These are phyloP conservation scores for Talaromyces sp. DNA, from an alignment of 2,329 filamentous ascomycete species.

Conservation along the genomic window DNA sequence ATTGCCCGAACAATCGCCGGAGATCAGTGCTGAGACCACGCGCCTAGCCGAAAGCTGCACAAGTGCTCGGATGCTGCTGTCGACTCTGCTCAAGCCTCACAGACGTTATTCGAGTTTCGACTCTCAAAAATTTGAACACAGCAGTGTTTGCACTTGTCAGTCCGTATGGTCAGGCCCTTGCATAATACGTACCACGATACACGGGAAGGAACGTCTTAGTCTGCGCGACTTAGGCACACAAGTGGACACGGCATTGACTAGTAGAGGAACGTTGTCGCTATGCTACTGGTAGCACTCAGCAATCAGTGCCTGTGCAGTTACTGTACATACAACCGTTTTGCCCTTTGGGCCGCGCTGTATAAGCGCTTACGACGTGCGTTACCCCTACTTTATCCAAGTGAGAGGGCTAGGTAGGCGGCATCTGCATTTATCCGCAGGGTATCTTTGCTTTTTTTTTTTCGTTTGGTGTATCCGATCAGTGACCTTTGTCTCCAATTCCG, in stretches of 20 bases:
- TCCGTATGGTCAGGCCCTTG: constrained; percentile 1
- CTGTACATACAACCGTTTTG: no score
- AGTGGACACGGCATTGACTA: not conserved
- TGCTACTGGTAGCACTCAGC: constrained; percentile 3
- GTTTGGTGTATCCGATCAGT: not conserved
- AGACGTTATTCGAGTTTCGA: not conserved
- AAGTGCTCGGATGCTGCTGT: not conserved
- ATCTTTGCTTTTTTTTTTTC: not conserved
- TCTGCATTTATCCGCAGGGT: not conserved
- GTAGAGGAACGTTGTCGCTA: constrained; percentile 1
- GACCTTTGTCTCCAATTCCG: not conserved
- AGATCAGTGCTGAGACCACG: not conserved
- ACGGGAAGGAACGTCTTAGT: not conserved
- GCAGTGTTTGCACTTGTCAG: not conserved
- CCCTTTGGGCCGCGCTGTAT: not conserved
- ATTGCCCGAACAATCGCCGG: not conserved
- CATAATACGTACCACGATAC: constrained; percentile 1
- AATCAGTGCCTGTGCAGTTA: not conserved
- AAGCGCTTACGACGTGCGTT: not conserved
- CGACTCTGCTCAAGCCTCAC: not conserved
- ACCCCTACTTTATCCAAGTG: not conserved
- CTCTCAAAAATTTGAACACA: not conserved
- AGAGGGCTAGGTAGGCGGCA: not conserved
- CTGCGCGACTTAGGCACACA: not conserved
- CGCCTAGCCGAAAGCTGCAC: not conserved